phyloP scores from a whole-genome alignment of 495 filamentous ascomycete genomes.

The Trichoderma erinaceum region DNA sequence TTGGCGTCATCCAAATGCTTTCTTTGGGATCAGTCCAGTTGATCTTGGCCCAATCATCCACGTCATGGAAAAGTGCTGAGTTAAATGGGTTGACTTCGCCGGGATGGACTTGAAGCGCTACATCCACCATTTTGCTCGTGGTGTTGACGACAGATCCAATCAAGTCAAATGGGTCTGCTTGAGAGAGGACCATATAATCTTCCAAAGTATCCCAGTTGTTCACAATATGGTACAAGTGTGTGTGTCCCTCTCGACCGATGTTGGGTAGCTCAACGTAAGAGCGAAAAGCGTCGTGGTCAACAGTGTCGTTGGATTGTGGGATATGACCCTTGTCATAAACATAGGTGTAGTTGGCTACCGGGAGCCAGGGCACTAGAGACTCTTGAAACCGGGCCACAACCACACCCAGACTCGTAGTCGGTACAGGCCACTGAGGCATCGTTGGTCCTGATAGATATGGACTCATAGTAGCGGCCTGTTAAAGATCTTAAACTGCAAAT shows the following conservation, averaged over 20 bases:
- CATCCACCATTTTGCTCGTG: background rate
- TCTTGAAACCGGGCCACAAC: background rate
- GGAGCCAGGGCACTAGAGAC: background rate
- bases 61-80: background rate
- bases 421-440: background rate
- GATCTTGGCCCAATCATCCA: conserved; percentile 6
- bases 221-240: background rate
- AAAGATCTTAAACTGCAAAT: too few species aligned
- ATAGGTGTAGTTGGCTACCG: background rate
- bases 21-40: conserved; percentile 4
- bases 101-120: background rate
- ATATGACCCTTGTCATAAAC: background rate
- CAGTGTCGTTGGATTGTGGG: background rate
- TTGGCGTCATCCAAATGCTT: conserved; percentile 3
- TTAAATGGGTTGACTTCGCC: background rate
- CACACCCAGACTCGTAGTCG: background rate
- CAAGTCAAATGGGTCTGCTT: background rate
- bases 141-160: background rate
- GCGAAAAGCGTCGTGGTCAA: conserved; percentile 4
- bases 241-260: background rate
- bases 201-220: background rate
- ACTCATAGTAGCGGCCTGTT: background rate
- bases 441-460: background rate
- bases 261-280: background rate
- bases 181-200: background rate